Conservation (phyloP, 768 basidiomycete species). For the Boletus speciosus region DNA sequence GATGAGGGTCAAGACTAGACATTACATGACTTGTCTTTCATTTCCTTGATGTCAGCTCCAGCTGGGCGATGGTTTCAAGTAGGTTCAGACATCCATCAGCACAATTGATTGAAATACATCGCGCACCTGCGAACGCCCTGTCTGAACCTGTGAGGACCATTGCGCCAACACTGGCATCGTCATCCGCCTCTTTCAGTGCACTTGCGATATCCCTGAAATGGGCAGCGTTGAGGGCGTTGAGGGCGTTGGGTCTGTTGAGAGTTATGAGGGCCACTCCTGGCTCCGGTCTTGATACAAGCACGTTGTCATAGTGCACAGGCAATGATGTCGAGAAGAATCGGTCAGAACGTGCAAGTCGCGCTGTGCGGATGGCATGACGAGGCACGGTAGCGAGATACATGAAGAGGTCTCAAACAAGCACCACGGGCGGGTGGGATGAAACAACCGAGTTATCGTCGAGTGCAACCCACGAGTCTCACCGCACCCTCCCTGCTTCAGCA, state of each 20-base stretch:
- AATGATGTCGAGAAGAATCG: slow-evolving; percentile 31
- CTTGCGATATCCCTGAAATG: slow-evolving; percentile 80
- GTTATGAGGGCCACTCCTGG: slow-evolving; percentile 75
- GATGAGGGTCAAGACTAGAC: slow-evolving; percentile 16
- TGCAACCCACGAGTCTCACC: too few relatives aligned
- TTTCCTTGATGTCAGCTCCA: slow-evolving; percentile 98
- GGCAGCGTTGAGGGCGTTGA: slow-evolving; percentile 83
- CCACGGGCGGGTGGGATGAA: too few relatives aligned
- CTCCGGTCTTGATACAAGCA: slow-evolving; percentile 66
- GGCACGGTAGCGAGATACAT: slow-evolving; percentile 18
- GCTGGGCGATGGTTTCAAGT: slow-evolving; percentile 42
- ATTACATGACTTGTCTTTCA: slow-evolving; percentile 94
- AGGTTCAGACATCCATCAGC: background rate
- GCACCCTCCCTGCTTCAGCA: too few relatives aligned
- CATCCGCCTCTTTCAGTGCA: slow-evolving; percentile 68
- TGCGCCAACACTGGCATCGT: slow-evolving; percentile 69
- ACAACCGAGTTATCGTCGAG: too few relatives aligned
- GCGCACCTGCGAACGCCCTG: slow-evolving; percentile 87
- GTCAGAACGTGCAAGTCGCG: background rate
- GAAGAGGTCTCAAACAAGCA: background rate
- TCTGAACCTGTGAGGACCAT: slow-evolving; percentile 92
- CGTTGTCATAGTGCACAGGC: slow-evolving; percentile 51
- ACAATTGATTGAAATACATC: background rate
- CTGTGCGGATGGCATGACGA: slow-evolving; percentile 4
- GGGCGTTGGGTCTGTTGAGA: slow-evolving; percentile 83